A percentile compares a stretch with the other conserved stretches of the same genome.
Evolutionary conservation across 2,329 filamentous ascomycete species (phyloP).

Genomic region (Cladophialophora immunda): DNA sequence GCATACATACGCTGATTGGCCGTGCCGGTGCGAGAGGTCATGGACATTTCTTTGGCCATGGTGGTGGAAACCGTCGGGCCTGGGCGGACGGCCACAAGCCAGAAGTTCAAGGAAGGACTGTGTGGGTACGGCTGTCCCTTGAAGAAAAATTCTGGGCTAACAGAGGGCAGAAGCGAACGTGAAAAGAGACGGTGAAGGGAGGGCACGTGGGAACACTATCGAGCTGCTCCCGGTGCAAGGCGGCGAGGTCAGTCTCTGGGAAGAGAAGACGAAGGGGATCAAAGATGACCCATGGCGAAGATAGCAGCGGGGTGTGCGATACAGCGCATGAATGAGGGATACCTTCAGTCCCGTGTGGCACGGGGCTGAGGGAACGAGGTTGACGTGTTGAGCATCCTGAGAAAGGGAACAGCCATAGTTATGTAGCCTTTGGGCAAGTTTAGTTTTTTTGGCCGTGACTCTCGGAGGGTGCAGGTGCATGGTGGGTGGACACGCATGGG

Average conservation of each 20-base stretch:
- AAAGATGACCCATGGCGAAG: slow-evolving; percentile 45
- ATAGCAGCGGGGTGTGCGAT: slow-evolving; percentile 25
- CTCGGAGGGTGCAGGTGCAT: slow-evolving; percentile 20
- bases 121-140: slow-evolving; percentile 11
- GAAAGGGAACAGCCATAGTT: slow-evolving; percentile 36
- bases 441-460: slow-evolving; percentile 25
- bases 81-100: slow-evolving; percentile 15
- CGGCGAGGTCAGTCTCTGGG: slow-evolving; percentile 33
- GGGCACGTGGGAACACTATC: slow-evolving; percentile 36
- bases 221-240: slow-evolving; percentile 34
- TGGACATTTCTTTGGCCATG: slow-evolving; percentile 42
- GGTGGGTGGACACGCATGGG: slow-evolving; percentile 12
- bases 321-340: slow-evolving; percentile 36
- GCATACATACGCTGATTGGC: slow-evolving; percentile 59
- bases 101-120: slow-evolving; percentile 14
- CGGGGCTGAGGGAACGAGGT: slow-evolving; percentile 48
- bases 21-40: slow-evolving; percentile 58
- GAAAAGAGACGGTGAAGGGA: slow-evolving; percentile 31
- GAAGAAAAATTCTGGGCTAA: slow-evolving; percentile 5
- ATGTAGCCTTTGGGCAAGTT: slow-evolving; percentile 31
- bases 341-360: slow-evolving; percentile 56
- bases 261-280: slow-evolving; percentile 33
- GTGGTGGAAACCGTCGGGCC: slow-evolving; percentile 11
- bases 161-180: slow-evolving; percentile 27
- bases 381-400: slow-evolving; percentile 35